Evolutionary conservation across 768 basidiomycete genomes (phyloP).

Genomic region (Tremella fuciformis): DNA sequence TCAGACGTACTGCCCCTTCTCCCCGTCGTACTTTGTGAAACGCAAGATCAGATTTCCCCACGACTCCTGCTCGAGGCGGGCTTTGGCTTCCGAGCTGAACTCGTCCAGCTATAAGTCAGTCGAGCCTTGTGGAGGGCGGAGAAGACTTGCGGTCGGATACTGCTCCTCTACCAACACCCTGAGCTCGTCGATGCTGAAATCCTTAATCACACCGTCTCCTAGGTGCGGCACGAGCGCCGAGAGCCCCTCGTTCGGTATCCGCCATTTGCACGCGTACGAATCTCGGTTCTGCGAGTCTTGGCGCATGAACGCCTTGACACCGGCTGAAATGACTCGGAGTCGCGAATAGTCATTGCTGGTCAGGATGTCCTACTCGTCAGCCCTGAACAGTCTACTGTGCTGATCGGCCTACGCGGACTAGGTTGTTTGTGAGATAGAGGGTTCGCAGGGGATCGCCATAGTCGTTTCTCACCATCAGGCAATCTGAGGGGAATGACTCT

Average conservation of each 20-base stretch:
- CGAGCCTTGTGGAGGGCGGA: neutral
- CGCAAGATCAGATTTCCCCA: constrained; percentile 3
- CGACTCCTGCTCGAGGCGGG: neutral
- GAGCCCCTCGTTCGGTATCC: constrained; percentile 76
- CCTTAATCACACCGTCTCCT: constrained; percentile 63
- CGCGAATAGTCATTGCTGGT: constrained; percentile 75
- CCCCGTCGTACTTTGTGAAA: neutral
- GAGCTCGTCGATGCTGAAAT: constrained; percentile 60
- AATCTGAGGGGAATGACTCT: constrained; percentile 67
- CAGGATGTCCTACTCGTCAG: constrained; percentile 58
- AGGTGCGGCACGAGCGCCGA: constrained; percentile 79
- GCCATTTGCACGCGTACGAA: constrained; percentile 54
- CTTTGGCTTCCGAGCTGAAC: neutral
- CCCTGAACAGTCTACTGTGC: neutral
- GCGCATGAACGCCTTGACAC: constrained; percentile 86
- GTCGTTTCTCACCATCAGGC: constrained; percentile 83
- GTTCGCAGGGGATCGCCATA: constrained; percentile 59
- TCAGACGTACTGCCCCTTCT: neutral
- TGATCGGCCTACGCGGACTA: constrained; percentile 61
- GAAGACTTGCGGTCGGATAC: constrained; percentile 63
- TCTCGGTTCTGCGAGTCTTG: constrained; percentile 65
- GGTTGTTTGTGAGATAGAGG: constrained; percentile 80
- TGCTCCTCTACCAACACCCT: constrained; percentile 69
- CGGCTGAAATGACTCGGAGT: constrained; percentile 84
- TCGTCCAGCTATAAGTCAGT: neutral